These are phyloP conservation scores for Insectozyma bohioensis DNA, from an alignment of 1,139 yeast genomes.

Conservation along the genomic window DNA sequence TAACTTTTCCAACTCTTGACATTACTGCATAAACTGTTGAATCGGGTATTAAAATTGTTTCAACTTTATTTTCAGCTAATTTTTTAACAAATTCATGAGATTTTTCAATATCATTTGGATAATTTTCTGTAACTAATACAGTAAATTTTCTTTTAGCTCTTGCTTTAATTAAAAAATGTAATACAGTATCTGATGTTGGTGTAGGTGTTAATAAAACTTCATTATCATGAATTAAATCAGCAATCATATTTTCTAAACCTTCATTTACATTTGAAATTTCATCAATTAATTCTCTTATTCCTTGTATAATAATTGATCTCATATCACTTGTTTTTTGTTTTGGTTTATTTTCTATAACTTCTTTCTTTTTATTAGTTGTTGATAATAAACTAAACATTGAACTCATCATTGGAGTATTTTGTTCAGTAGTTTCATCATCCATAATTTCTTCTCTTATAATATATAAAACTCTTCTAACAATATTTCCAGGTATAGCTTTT, in stretches of 20 bases:
- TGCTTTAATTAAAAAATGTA: constrained; percentile 83
- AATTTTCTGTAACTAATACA: constrained; percentile 88
- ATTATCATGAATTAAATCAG: constrained; percentile 91
- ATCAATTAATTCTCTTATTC: constrained; percentile 88
- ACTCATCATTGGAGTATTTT: constrained; percentile 62
- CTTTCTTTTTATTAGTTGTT: constrained; percentile 35
- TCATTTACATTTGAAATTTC: constrained; percentile 90
- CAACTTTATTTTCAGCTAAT: constrained; percentile 83
- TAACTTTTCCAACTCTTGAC: constrained; percentile 96
- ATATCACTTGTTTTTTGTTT: constrained; percentile 59
- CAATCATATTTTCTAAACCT: constrained; percentile 85
- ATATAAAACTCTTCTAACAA: constrained; percentile 85
- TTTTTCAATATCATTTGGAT: constrained; percentile 76
- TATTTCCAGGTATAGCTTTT: constrained; percentile 87
- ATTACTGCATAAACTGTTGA: constrained; percentile 91
- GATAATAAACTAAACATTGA: constrained; percentile 86
- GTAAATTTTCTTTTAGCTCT: constrained; percentile 88
- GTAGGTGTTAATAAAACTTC: constrained; percentile 92
- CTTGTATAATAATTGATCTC: constrained; percentile 88
- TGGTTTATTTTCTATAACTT: constrained; percentile 18
- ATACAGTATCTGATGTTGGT: constrained; percentile 86
- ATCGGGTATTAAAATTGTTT: constrained; percentile 90
- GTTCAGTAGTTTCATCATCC: constrained; percentile 5
- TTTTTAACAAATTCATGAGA: constrained; percentile 81
- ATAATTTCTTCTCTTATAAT: constrained; percentile 75